Percentiles rank a stretch among this genome's conserved stretches.
Evolutionary conservation across 2,329 filamentous ascomycete genomes (phyloP).

Genomic region (Colletotrichum limetticola): DNA sequence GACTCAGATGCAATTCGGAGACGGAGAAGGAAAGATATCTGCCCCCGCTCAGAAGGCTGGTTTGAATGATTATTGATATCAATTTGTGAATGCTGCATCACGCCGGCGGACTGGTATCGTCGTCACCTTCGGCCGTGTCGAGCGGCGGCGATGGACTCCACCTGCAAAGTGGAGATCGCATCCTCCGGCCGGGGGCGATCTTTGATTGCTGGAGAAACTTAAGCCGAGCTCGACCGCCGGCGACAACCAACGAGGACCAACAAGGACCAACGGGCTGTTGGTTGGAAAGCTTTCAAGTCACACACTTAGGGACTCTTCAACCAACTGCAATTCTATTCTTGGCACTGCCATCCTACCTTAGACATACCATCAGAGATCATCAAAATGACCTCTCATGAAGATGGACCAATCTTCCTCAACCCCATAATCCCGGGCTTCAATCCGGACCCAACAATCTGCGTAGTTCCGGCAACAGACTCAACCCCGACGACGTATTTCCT

Average conservation of each 20-base stretch:
- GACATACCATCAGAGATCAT: neutral
- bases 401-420: slow-evolving; percentile 49
- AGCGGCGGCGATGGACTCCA: neutral
- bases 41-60: neutral
- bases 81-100: neutral
- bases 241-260: neutral
- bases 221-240: neutral
- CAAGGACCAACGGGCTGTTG: neutral
- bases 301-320: neutral
- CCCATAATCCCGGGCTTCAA: slow-evolving; percentile 71
- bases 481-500: slow-evolving; percentile 60
- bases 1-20: neutral
- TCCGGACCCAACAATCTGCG: slow-evolving; percentile 65
- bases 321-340: neutral
- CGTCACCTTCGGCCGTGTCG: neutral
- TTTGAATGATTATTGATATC: neutral
- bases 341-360: too few species aligned
- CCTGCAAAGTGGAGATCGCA: neutral
- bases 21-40: neutral
- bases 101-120: too few species aligned
- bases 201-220: slow-evolving; percentile 36
- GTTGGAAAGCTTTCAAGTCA: neutral
- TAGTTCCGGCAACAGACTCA: slow-evolving; percentile 44
- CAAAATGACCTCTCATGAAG: neutral
- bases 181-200: neutral